Base-by-base conservation (phyloP, 352 stramenopile genomes). In the Phytophthora sp. region DNA sequence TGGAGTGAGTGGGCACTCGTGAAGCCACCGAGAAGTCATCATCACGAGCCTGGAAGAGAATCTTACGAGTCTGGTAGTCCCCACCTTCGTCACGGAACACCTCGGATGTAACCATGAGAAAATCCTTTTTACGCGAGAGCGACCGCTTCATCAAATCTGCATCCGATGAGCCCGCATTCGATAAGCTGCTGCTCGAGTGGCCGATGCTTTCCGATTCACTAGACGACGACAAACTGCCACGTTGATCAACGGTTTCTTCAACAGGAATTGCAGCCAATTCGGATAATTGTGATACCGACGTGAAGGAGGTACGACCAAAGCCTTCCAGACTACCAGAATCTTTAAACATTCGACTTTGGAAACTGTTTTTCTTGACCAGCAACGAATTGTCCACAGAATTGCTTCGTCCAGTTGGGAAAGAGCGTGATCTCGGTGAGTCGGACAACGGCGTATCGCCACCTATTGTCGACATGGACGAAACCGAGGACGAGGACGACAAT, bases 61-160 rank as follows among this genome's bases (percentile, higher is more conserved):
- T 91, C 59, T 96, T 96, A n/a, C 88, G 84, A 24, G 83, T 86
- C 59, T 96, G 88, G 54, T 91, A 95, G 69, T 93, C 88, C 18
- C 88, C 88, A 8, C 85, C 84, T 65, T 95, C 81, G 54, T 90
- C 79, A 51, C 86, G 86, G 39, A 96, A 95, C n/a, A 96, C 88
- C 50, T 96, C 86, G 0, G 86, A 94, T 13, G 88, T 96, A 23
- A 96, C 87, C 89, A 96, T 96, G 41, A 96, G 69, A 45, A 96
- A 96, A 60, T 96, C 89, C 35, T 95, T 93, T 57, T 95, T 94
- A 15, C 89, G 81, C 33, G 86, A 94, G 2, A 96, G 74, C 44
- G 86, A 92, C 3, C 88, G 82, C 66, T 94, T 94, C 70, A 93
- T 79, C 55, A 96, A 62, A 26, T 93, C 85, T 23, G 73, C 80